Evolutionary conservation across 441 rosid genomes (phyloP).

Genomic region (Omphalea diandra): DNA sequence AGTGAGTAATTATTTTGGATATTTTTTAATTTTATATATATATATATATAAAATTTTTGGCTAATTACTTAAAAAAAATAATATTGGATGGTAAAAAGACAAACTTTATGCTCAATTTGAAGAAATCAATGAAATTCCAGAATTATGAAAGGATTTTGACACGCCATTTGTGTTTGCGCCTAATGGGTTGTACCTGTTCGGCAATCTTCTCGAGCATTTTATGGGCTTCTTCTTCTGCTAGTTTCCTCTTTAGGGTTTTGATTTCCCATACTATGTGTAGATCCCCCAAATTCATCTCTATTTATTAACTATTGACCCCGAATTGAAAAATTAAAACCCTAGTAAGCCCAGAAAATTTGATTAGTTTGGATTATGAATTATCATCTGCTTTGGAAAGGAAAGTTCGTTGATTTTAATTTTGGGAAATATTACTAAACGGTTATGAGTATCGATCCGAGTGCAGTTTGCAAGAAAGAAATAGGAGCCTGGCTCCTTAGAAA

Average conservation of each 20-base stretch:
- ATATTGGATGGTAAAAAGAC: too few species aligned
- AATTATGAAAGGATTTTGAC: conserved; percentile 88
- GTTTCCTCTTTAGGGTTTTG: conserved; percentile 71
- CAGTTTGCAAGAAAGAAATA: conserved; percentile 69
- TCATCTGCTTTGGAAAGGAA: too few species aligned
- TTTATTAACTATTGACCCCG: neutral
- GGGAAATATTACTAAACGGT: conserved; percentile 56
- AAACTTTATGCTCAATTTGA: neutral
- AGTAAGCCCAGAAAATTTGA: neutral
- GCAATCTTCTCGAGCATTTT: conserved; percentile 67
- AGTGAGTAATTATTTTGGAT: too few species aligned
- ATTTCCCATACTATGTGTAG: conserved; percentile 81
- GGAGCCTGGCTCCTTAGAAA: conserved; percentile 65
- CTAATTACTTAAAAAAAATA: too few species aligned
- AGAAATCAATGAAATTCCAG: conserved; percentile 40
- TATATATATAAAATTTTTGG: too few species aligned
- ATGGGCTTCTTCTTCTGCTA: conserved; percentile 67
- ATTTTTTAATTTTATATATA: too few species aligned
- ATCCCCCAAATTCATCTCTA: conserved; percentile 64
- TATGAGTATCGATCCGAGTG: conserved; percentile 44
- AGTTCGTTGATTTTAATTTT: too few species aligned
- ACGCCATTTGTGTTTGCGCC: conserved; percentile 70
- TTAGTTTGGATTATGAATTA: too few species aligned
- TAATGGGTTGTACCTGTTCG: conserved; percentile 84
- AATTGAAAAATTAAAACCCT: conserved; percentile 18